These are phyloP conservation scores for Colletotrichum abscissum DNA, from an alignment of 2,329 filamentous ascomycete species.

Conservation along the genomic window DNA sequence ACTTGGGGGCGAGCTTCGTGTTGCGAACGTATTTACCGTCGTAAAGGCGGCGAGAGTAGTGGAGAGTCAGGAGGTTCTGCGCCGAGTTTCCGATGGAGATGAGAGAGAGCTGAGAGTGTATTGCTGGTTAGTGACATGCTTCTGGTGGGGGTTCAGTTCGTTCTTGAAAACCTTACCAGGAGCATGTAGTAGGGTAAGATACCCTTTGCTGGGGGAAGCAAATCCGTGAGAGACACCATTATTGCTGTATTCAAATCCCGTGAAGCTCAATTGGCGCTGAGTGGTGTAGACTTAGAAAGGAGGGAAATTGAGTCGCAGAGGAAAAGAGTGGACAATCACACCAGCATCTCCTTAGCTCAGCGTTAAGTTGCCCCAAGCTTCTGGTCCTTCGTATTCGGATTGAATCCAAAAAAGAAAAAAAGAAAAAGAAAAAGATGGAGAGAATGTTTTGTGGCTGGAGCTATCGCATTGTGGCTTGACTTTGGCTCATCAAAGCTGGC, in stretches of 20 bases:
- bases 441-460: background rate
- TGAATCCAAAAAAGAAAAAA: background rate
- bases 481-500: background rate
- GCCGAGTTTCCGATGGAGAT: conserved; percentile 87
- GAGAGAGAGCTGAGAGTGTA: conserved; percentile 74
- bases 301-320: background rate
- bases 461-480: conserved; percentile 6
- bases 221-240: conserved; percentile 59
- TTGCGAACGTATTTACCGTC: conserved; percentile 71
- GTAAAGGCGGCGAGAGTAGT: conserved; percentile 91
- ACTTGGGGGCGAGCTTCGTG: conserved; percentile 53
- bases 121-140: background rate
- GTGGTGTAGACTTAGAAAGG: background rate
- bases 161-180: conserved; percentile 53
- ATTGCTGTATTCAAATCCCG: background rate
- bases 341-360: background rate
- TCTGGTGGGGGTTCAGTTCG: background rate
- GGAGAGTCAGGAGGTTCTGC: conserved; percentile 83
- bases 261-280: background rate
- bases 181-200: conserved; percentile 70
- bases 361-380: background rate
- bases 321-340: background rate
- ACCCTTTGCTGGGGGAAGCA: conserved; percentile 63
- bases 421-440: background rate
- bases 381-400: background rate